These are phyloP conservation scores for Chionographis japonica DNA, from an alignment of 106 monocot genomes.

Conservation along the genomic window DNA sequence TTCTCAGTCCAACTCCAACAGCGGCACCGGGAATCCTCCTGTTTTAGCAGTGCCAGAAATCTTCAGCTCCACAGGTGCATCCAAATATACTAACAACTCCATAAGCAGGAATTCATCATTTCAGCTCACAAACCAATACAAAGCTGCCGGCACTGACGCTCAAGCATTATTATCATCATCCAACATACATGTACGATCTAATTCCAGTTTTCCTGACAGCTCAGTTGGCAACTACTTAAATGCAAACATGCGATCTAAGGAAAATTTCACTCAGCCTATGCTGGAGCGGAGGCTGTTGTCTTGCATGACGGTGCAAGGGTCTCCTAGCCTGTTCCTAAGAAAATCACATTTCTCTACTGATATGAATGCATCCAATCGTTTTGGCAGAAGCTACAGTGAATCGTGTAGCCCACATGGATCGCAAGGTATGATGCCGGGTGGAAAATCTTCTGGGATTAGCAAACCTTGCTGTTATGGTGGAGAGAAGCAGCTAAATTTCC, in stretches of 20 bases:
- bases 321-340: not conserved
- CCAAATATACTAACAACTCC: not conserved
- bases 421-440: not conserved
- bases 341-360: slow-evolving; percentile 4
- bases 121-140: slow-evolving; percentile 6
- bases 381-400: slow-evolving; percentile 5
- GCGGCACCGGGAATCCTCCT: slow-evolving; percentile 1
- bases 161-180: not conserved
- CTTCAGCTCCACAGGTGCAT: not conserved
- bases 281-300: slow-evolving; percentile 16
- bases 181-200: slow-evolving; percentile 1
- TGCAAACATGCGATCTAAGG: slow-evolving; percentile 1
- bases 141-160: not conserved
- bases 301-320: slow-evolving; percentile 9
- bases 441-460: not conserved
- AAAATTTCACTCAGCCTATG: not conserved
- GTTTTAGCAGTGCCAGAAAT: not conserved
- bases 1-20: not conserved
- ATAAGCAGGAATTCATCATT: slow-evolving; percentile 7
- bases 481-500: slow-evolving; percentile 9
- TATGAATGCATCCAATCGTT: not conserved
- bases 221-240: not conserved
- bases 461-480: slow-evolving; percentile 1
- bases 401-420: slow-evolving; percentile 3
- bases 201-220: slow-evolving; percentile 4